Conservation (phyloP, 2,329 filamentous ascomycete species). For the Penicillium vulpinum region DNA sequence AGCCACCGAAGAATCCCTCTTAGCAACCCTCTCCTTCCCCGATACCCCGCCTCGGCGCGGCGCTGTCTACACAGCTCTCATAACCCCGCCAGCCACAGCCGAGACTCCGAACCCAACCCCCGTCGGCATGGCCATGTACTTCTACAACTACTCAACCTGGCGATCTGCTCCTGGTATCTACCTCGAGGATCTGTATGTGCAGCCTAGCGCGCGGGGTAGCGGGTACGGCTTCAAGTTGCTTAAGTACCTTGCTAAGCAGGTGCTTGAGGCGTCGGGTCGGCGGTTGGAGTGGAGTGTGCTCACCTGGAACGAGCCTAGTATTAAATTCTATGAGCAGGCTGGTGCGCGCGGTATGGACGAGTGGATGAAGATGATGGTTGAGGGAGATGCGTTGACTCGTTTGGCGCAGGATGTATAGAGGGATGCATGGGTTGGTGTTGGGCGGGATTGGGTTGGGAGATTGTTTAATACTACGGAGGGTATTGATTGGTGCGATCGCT, state of each 20-base stretch:
- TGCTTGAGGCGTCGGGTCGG: conserved; percentile 68
- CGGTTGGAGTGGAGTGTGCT: conserved; percentile 88
- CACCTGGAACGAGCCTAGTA: conserved; percentile 88
- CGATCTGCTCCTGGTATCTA: conserved; percentile 83
- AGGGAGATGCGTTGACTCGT: conserved; percentile 45
- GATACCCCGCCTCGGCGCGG: conserved; percentile 49
- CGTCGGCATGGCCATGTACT: conserved; percentile 85
- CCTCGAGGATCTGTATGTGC: conserved; percentile 89
- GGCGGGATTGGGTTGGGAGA: neutral
- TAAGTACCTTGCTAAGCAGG: conserved; percentile 74
- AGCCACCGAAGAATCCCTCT: conserved; percentile 73
- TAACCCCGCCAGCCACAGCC: conserved; percentile 55
- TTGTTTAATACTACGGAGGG: neutral
- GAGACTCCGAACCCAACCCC: conserved; percentile 39
- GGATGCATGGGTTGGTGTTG: neutral
- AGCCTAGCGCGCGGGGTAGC: conserved; percentile 65
- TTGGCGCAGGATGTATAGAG: conserved; percentile 36
- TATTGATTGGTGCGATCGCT: neutral
- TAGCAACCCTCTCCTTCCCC: conserved; percentile 76
- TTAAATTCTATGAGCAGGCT: conserved; percentile 71
- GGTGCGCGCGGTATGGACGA: conserved; percentile 49
- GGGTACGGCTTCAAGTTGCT: conserved; percentile 80
- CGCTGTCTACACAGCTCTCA: conserved; percentile 73
- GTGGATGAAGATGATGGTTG: conserved; percentile 53
- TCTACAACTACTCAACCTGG: conserved; percentile 97